Conservation (phyloP, 2,329 filamentous ascomycete genomes). For the Fusarium setosum region DNA sequence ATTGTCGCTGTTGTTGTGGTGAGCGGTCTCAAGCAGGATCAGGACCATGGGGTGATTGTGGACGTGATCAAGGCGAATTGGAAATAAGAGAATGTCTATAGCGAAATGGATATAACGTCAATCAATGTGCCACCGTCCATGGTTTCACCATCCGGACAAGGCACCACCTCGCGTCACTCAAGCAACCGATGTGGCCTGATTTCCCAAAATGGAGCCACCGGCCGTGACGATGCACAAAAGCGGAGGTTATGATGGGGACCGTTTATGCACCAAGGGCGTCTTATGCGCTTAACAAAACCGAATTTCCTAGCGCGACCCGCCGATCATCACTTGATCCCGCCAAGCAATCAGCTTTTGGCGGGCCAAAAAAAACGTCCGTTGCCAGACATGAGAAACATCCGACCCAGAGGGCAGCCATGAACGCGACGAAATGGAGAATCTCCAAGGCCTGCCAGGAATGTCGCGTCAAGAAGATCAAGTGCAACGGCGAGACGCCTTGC, state of each 20-base stretch:
- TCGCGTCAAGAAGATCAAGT: slow-evolving; percentile 47
- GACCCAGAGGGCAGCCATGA: slow-evolving; percentile 30
- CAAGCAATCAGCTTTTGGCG: slow-evolving; percentile 2
- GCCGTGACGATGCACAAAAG: not conserved
- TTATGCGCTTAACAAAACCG: slow-evolving; percentile 35
- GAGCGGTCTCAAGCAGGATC: slow-evolving; percentile 79
- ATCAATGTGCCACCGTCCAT: not conserved
- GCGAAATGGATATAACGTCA: not conserved
- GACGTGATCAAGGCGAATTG: slow-evolving; percentile 71
- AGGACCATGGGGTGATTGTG: slow-evolving; percentile 82
- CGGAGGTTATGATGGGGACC: no score
- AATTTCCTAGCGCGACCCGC: slow-evolving; percentile 11
- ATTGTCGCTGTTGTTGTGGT: slow-evolving; percentile 81
- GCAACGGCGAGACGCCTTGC: slow-evolving; percentile 46
- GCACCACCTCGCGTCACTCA: slow-evolving; percentile 3
- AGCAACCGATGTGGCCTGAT: slow-evolving; percentile 1
- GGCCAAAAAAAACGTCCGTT: no score
- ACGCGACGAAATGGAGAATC: slow-evolving; percentile 46
- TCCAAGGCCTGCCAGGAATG: slow-evolving; percentile 50
- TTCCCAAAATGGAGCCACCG: slow-evolving; percentile 1
- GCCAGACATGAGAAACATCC: slow-evolving; percentile 16
- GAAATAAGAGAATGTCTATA: slow-evolving; percentile 36
- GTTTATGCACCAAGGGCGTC: slow-evolving; percentile 31
- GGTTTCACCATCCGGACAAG: not conserved
- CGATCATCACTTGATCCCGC: slow-evolving; percentile 28